Conservation (phyloP, 495 filamentous ascomycete genomes). For the Aspergillus baeticus region DNA sequence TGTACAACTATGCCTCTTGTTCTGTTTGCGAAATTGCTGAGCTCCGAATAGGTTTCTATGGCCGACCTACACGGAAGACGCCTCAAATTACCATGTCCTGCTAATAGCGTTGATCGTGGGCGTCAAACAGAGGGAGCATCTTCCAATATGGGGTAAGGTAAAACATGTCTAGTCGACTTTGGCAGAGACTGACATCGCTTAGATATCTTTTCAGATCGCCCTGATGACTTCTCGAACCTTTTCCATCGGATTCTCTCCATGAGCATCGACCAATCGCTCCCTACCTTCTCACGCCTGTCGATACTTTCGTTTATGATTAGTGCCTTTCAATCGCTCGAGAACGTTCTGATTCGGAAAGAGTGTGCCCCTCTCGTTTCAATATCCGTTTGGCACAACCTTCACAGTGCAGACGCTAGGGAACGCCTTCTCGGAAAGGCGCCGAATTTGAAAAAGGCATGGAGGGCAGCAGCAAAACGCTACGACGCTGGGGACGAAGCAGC, state of each 20-base stretch:
- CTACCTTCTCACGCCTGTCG: slow-evolving; percentile 68
- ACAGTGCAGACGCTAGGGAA: slow-evolving; percentile 66
- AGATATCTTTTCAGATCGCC: slow-evolving; percentile 74
- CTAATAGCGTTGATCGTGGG: slow-evolving; percentile 82
- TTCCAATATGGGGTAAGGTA: slow-evolving; percentile 80
- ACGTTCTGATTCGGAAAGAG: slow-evolving; percentile 84
- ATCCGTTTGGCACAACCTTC: slow-evolving; percentile 91
- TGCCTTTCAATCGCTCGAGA: slow-evolving; percentile 93
- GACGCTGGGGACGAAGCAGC: slow-evolving; percentile 79
- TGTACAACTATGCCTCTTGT: slow-evolving; percentile 13
- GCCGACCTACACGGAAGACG: slow-evolving; percentile 86
- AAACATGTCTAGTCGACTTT: neutral
- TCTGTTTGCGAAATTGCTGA: slow-evolving; percentile 18
- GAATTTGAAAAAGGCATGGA: slow-evolving; percentile 85
- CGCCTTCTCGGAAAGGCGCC: slow-evolving; percentile 64
- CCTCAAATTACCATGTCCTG: slow-evolving; percentile 87
- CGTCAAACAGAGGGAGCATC: slow-evolving; percentile 80
- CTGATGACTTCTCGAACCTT: slow-evolving; percentile 81
- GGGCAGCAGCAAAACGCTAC: slow-evolving; percentile 79
- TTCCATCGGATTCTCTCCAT: slow-evolving; percentile 90
- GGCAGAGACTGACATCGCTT: slow-evolving; percentile 18
- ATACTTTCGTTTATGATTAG: slow-evolving; percentile 84
- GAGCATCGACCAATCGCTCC: slow-evolving; percentile 76
- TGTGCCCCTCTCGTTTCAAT: slow-evolving; percentile 94
- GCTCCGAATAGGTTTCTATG: slow-evolving; percentile 70